These are phyloP conservation scores for Barnettozyma sucrosica DNA, from an alignment of 805 yeast genomes.

Conservation along the genomic window DNA sequence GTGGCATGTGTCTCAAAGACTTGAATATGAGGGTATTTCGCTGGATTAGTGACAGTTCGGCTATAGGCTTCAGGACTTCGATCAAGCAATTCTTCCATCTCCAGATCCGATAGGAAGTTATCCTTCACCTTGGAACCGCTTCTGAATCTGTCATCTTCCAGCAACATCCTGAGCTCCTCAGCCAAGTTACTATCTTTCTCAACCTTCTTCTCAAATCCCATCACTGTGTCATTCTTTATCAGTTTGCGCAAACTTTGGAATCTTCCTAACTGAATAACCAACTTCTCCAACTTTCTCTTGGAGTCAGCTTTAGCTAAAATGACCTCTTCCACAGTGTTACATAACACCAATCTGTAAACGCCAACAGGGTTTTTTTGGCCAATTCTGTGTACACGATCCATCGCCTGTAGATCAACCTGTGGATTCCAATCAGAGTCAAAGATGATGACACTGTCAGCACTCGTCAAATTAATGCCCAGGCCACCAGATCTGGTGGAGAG, in stretches of 20 bases:
- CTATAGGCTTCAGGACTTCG: slow-evolving; percentile 40
- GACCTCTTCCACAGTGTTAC: slow-evolving; percentile 79
- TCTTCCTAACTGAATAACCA: slow-evolving; percentile 65
- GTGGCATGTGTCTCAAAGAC: slow-evolving; percentile 34
- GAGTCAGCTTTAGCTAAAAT: slow-evolving; percentile 72
- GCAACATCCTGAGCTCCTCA: slow-evolving; percentile 35
- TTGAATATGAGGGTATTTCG: slow-evolving; percentile 30
- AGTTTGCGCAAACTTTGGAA: slow-evolving; percentile 40
- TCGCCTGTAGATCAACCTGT: slow-evolving; percentile 92
- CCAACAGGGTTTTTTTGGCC: slow-evolving; percentile 85
- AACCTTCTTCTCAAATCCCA: slow-evolving; percentile 15
- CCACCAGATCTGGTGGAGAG: slow-evolving; percentile 95
- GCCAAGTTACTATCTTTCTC: slow-evolving; percentile 30
- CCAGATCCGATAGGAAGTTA: slow-evolving; percentile 27
- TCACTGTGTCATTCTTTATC: slow-evolving; percentile 28
- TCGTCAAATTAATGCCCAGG: slow-evolving; percentile 76
- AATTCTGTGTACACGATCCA: slow-evolving; percentile 91
- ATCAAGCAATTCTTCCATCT: slow-evolving; percentile 45
- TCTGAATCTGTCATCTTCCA: slow-evolving; percentile 36
- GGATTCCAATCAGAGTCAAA: slow-evolving; percentile 98
- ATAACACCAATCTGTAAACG: slow-evolving; percentile 69
- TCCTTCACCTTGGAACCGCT: slow-evolving; percentile 27
- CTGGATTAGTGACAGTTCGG: slow-evolving; percentile 19
- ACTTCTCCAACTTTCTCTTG: slow-evolving; percentile 71
- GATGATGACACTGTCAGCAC: slow-evolving; percentile 84